phyloP scores from a whole-genome alignment of 176 grass and related monocot species.

The sorghum (Sorghum bicolor) region DNA sequence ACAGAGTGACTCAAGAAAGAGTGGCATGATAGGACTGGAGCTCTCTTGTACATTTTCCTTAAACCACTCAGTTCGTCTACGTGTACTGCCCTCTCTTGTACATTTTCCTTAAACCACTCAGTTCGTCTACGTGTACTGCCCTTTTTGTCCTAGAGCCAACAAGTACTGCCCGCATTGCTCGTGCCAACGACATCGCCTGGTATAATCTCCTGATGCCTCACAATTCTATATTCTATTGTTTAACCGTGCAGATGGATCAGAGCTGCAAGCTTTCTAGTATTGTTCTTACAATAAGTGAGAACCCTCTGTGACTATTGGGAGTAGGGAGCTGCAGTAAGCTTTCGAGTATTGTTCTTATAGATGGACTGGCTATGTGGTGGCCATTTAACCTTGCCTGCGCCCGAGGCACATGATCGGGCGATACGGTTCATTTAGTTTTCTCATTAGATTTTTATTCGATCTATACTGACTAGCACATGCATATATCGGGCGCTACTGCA shows the following conservation, averaged over 20 bases:
- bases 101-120: no score
- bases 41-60: no score
- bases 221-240: not conserved
- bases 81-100: no score
- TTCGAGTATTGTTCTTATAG: not conserved
- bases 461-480: not conserved
- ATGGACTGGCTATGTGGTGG: no score
- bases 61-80: no score
- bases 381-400: not conserved
- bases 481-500: no score
- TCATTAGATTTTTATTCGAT: not conserved
- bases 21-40: no score
- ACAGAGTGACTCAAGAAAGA: no score
- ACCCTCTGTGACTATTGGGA: no score
- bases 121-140: no score
- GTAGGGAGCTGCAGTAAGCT: not conserved
- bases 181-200: not conserved
- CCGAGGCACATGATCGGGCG: not conserved
- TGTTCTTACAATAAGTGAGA: not conserved
- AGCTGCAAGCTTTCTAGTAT: no score
- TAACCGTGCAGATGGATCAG: not conserved
- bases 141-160: no score
- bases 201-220: not conserved
- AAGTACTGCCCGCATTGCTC: fast-evolving
- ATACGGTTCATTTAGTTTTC: not conserved